Evolutionary conservation across 176 grass and related monocot species (phyloP).

Genomic region (Sorghum bicolor): DNA sequence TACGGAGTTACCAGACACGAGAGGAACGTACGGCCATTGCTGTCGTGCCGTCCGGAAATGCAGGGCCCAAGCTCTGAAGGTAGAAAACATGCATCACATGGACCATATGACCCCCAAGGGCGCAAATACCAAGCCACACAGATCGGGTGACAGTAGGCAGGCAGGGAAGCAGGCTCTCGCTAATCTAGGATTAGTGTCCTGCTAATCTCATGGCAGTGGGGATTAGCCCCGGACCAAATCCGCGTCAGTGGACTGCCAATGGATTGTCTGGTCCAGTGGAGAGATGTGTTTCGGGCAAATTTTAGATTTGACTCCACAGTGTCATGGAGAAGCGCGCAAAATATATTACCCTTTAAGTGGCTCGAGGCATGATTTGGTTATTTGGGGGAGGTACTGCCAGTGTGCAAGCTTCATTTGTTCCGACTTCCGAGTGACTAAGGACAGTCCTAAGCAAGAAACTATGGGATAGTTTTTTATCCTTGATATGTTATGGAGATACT

Average conservation of each 20-base stretch:
- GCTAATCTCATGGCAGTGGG: slow-evolving; percentile 10
- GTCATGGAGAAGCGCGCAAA: slow-evolving; percentile 29
- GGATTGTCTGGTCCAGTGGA: slow-evolving; percentile 8
- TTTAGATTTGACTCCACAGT: slow-evolving; percentile 58
- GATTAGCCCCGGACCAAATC: slow-evolving; percentile 34
- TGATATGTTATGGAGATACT: too few species aligned
- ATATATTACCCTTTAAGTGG: slow-evolving; percentile 48
- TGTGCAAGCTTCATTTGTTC: neutral
- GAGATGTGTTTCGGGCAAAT: neutral
- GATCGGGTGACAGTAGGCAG: slow-evolving; percentile 14
- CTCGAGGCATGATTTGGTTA: slow-evolving; percentile 55
- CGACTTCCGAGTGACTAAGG: neutral
- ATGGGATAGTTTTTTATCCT: too few species aligned
- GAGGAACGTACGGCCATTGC: slow-evolving; percentile 12
- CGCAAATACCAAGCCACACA: neutral
- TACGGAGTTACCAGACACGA: slow-evolving; percentile 35
- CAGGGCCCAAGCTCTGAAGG: neutral
- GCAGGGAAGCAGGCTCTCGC: slow-evolving; percentile 41
- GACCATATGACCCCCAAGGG: slow-evolving; percentile 28
- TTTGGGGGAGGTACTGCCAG: neutral
- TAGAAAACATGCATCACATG: slow-evolving; percentile 37
- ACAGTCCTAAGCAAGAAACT: too few species aligned
- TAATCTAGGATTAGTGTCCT: slow-evolving; percentile 65
- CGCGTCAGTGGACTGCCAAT: slow-evolving; percentile 27
- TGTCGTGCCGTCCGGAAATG: slow-evolving; percentile 36